A percentile compares a stretch with the other conserved stretches of the same genome.
These are phyloP conservation scores for Paracorniculantispora psalliotae DNA, from an alignment of 2,329 filamentous ascomycete genomes.

Conservation along the genomic window DNA sequence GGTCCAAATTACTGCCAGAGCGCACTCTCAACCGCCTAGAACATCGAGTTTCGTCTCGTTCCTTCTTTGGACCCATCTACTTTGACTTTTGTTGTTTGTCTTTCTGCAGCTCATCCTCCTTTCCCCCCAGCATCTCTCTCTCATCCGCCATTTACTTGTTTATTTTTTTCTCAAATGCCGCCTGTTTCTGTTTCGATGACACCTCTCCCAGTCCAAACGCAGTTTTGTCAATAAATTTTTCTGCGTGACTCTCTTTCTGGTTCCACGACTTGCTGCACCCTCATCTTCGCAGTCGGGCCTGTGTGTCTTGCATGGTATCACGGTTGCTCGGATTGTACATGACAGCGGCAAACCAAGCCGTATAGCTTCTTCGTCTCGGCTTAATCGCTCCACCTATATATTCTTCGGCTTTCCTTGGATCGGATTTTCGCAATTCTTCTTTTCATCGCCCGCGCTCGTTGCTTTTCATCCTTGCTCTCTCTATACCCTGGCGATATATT, in stretches of 20 bases:
- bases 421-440: background rate
- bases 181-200: background rate
- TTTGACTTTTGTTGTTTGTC: background rate
- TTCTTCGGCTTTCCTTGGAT: constrained; percentile 1
- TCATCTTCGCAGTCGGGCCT: constrained; percentile 9
- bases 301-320: constrained; percentile 12
- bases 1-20: background rate
- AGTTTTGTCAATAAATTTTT: background rate
- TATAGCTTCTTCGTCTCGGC: constrained; percentile 10
- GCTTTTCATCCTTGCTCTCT: background rate
- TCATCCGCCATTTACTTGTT: too few relatives aligned
- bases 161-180: constrained; percentile 7
- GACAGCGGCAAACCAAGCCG: constrained; percentile 13
- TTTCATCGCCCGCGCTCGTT: background rate
- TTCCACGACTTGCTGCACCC: constrained; percentile 2
- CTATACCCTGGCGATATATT: constrained; percentile 1
- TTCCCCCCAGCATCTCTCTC: background rate
- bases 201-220: background rate
- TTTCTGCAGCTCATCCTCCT: background rate
- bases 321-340: constrained; percentile 12
- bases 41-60: background rate
- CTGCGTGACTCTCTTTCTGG: background rate
- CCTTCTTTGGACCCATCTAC: constrained; percentile 9
- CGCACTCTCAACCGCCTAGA: background rate
- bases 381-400: constrained; percentile 8